Conservation (phyloP, 441 rosid genomes). For the Arabidopsis hybrid region DNA sequence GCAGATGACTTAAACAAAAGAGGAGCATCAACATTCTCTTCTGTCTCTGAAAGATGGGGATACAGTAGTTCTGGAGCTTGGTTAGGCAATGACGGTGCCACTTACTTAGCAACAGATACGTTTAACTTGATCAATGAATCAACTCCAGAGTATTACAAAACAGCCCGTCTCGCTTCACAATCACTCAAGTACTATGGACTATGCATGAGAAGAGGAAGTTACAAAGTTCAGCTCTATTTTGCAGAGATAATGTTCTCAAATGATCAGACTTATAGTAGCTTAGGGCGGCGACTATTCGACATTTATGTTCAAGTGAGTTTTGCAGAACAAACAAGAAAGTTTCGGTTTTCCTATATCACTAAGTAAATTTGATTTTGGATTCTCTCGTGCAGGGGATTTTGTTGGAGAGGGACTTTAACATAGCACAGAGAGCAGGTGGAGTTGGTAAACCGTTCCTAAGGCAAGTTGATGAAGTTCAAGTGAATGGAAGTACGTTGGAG, state of each 20-base stretch:
- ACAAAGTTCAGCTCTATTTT: constrained; percentile 77
- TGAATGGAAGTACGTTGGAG: constrained; percentile 74
- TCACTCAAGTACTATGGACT: constrained; percentile 83
- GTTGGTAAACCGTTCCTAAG: constrained; percentile 50
- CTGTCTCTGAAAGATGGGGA: constrained; percentile 55
- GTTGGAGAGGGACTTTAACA: constrained; percentile 62
- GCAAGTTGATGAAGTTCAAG: constrained; percentile 44
- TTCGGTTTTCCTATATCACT: neutral
- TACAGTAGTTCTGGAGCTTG: constrained; percentile 71
- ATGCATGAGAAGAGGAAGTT: constrained; percentile 64
- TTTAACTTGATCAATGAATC: constrained; percentile 42
- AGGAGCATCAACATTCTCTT: constrained; percentile 51
- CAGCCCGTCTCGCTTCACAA: constrained; percentile 76
- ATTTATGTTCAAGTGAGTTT: constrained; percentile 59
- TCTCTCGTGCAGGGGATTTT: constrained; percentile 54
- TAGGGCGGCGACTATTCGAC: constrained; percentile 75
- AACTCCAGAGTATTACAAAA: constrained; percentile 48
- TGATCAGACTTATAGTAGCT: constrained; percentile 53
- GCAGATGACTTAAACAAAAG: constrained; percentile 48
- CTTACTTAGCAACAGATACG: constrained; percentile 45
- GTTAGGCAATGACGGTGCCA: neutral
- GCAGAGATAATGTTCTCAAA: constrained; percentile 79
- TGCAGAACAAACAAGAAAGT: neutral
- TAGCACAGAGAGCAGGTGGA: constrained; percentile 67
- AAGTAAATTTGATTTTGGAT: neutral